phyloP scores from a whole-genome alignment of 1,139 yeast species.

The Pneumocystis jirovecii region DNA sequence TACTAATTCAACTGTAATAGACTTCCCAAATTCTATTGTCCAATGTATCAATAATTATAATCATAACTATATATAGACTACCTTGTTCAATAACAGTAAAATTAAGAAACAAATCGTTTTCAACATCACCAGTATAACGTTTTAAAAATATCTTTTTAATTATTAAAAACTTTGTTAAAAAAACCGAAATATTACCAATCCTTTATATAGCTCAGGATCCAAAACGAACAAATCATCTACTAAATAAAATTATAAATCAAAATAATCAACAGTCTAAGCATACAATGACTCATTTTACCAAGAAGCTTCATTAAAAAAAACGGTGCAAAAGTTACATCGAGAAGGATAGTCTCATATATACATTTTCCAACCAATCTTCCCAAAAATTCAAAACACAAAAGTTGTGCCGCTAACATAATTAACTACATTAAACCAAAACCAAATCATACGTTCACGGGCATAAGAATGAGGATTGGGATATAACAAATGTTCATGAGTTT shows the following conservation, averaged over 20 bases:
- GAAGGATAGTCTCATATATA: slow-evolving; percentile 64
- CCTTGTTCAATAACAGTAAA: slow-evolving; percentile 42
- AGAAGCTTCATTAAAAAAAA: slow-evolving; percentile 67
- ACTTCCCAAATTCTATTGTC: slow-evolving; percentile 18
- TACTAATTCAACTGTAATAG: slow-evolving; percentile 39
- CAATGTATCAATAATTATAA: not conserved
- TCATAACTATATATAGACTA: slow-evolving; percentile 18
- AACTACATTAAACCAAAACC: slow-evolving; percentile 18
- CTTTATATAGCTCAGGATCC: slow-evolving; percentile 53
- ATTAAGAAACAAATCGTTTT: slow-evolving; percentile 43
- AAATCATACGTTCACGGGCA: slow-evolving; percentile 18
- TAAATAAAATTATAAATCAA: slow-evolving; percentile 30
- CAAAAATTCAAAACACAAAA: slow-evolving; percentile 42
- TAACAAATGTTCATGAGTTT: slow-evolving; percentile 43
- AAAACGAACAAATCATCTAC: slow-evolving; percentile 65
- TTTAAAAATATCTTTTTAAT: slow-evolving; percentile 31
- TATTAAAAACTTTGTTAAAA: not conserved
- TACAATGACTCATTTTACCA: slow-evolving; percentile 15
- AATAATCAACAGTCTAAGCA: slow-evolving; percentile 3
- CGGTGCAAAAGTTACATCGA: slow-evolving; percentile 76
- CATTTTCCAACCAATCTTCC: slow-evolving; percentile 84
- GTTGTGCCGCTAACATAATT: slow-evolving; percentile 13
- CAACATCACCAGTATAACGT: slow-evolving; percentile 41
- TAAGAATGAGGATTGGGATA: slow-evolving; percentile 51
- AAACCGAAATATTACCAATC: slow-evolving; percentile 29